phyloP scores from a whole-genome alignment of 441 rosid species.

The Flueggea neowawraea region DNA sequence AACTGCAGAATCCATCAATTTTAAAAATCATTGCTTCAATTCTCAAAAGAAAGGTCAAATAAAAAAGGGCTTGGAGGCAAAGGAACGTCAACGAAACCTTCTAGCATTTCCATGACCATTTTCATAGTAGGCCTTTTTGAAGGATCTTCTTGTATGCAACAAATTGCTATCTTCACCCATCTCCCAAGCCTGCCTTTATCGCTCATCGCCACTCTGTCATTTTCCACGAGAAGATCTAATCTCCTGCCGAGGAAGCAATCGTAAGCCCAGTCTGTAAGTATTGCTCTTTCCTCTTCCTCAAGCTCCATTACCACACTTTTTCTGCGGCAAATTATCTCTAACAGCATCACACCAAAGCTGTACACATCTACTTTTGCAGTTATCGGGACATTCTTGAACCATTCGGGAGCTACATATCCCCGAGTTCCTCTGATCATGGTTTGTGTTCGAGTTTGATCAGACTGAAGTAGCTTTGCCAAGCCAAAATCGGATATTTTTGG shows the following conservation, averaged over 20 bases:
- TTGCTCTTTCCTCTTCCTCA: no score
- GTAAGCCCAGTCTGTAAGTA: neutral
- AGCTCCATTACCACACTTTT: no score
- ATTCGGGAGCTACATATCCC: neutral
- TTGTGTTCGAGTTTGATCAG: neutral
- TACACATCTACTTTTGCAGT: no score
- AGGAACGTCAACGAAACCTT: neutral
- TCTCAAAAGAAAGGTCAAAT: no score
- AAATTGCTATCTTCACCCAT: neutral
- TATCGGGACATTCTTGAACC: no score
- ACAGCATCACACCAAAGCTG: no score
- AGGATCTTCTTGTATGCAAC: slow-evolving; percentile 3
- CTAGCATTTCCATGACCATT: neutral
- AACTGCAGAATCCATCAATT: no score
- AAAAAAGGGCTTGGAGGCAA: no score
- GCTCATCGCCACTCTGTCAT: neutral
- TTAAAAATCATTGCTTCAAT: no score
- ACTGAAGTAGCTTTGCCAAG: neutral
- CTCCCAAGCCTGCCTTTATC: neutral
- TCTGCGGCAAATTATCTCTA: no score
- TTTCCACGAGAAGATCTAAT: neutral
- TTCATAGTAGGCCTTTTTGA: neutral
- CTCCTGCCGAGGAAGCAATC: neutral
- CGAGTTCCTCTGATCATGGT: neutral
- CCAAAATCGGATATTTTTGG: slow-evolving; percentile 2